Conservation (phyloP, 805 yeast genomes). For the Candida maris region DNA sequence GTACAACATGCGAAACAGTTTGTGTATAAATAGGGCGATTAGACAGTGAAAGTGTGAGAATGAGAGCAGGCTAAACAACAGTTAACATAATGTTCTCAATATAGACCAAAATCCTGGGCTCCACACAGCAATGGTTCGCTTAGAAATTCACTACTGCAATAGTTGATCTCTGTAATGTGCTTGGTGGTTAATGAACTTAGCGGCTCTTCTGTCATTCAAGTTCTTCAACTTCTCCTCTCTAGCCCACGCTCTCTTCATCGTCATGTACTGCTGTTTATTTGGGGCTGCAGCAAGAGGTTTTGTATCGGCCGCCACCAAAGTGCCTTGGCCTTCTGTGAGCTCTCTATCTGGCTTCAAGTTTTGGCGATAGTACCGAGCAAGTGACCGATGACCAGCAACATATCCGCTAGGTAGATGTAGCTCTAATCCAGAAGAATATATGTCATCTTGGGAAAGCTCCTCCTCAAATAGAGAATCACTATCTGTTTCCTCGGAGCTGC, state of each 20-base stretch:
- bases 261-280: slow-evolving; percentile 39
- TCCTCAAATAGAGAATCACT: slow-evolving; percentile 36
- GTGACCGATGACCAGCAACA: slow-evolving; percentile 76
- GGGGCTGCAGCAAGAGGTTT: slow-evolving; percentile 45
- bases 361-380: slow-evolving; percentile 70
- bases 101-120: too few species aligned
- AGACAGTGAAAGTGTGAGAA: too few species aligned
- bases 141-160: slow-evolving; percentile 42
- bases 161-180: slow-evolving; percentile 78
- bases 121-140: too few species aligned
- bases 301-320: slow-evolving; percentile 75
- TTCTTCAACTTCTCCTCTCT: slow-evolving; percentile 49
- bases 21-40: too few species aligned
- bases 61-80: too few species aligned
- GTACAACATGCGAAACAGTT: too few species aligned
- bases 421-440: slow-evolving; percentile 49
- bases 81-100: too few species aligned
- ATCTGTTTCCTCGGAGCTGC: slow-evolving; percentile 26
- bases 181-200: slow-evolving; percentile 75
- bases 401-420: slow-evolving; percentile 74
- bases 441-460: slow-evolving; percentile 28
- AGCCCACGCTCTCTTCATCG: slow-evolving; percentile 58
- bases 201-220: slow-evolving; percentile 51
- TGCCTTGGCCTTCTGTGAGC: slow-evolving; percentile 61
- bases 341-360: slow-evolving; percentile 47